phyloP scores from a whole-genome alignment of 2,329 filamentous ascomycete species.

The Ophiostoma sp. region DNA sequence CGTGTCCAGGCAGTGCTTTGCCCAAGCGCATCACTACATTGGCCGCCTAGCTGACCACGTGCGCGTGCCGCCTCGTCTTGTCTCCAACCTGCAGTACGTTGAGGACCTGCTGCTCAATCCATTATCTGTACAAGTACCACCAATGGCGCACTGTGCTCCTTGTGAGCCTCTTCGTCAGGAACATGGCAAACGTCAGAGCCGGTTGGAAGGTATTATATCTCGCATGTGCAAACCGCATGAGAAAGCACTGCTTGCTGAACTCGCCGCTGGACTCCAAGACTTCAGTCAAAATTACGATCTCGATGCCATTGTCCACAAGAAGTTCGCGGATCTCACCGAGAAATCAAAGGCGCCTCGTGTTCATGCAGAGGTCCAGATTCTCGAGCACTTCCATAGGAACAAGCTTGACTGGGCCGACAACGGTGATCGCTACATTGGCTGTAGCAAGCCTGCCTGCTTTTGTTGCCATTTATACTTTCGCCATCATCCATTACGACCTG shows the following conservation, averaged over 20 bases:
- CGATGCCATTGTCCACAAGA: background rate
- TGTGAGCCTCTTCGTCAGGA: background rate
- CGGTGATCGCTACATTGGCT: slow-evolving; percentile 49
- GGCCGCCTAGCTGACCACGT: slow-evolving; percentile 48
- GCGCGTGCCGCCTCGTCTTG: slow-evolving; percentile 41
- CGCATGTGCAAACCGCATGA: background rate
- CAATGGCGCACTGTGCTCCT: background rate
- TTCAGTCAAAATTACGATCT: background rate
- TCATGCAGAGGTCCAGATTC: slow-evolving; percentile 50
- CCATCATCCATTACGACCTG: slow-evolving; percentile 40
- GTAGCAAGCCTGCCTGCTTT: slow-evolving; percentile 54
- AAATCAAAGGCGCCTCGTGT: slow-evolving; percentile 32
- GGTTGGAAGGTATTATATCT: background rate
- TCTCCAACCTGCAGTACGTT: slow-evolving; percentile 35
- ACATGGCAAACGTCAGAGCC: no score
- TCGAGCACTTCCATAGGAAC: slow-evolving; percentile 47
- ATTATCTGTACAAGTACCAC: background rate
- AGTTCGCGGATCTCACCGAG: background rate
- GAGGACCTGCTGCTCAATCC: background rate
- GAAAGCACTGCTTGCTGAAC: background rate
- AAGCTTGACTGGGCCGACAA: slow-evolving; percentile 38
- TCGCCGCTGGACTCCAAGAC: background rate
- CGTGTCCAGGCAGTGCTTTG: slow-evolving; percentile 31
- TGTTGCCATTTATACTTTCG: slow-evolving; percentile 49
- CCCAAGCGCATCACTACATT: slow-evolving; percentile 42